Base-by-base conservation (phyloP, 768 basidiomycete genomes). In the Lyophyllum shimeji region DNA sequence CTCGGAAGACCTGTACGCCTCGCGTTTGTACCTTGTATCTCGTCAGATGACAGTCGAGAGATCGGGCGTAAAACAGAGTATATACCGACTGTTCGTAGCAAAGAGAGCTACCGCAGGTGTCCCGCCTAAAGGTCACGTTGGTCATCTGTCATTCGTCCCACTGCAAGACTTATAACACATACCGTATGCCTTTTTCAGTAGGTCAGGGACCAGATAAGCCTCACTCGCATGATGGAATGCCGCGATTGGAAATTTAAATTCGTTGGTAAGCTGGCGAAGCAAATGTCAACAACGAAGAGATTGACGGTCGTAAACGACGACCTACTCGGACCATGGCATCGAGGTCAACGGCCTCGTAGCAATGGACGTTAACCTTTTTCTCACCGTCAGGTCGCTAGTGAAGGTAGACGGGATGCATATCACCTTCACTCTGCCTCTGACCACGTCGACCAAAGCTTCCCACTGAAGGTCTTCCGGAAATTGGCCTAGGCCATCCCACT, bases 171-270 rank as follows among this genome's bases (percentile, higher is more conserved):
- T 29, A 17, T n/a, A 33, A 44, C 48, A 68, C 83, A 50, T 45
- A 80, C 81, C 90, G 63, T 80, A 90, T 45, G 83, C 80, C 61
- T 79, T 77, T 69, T 88, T 90, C 58, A 96, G 72, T 5, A 89
- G 67, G 44, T 87, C 85, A 1, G 93, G 89, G 20, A 94, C 87
- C 11, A 94, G 81, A 64, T 89, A 95, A 0, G 91, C 86, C 63
- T 94, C 90, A 55, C 84, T 84, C 1, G 92, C 91, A 58, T 87
- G 84, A 63, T 93, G 91, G 66, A 93, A 83, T 2, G 86, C 85
- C 3, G 89, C 84, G 52, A 92, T 79, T 6, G 84, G 82, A 67
- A 91, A 91, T 62, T 86, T 79, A 79, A 93, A 95, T 66, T 95
- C 91, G 63, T 94, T 90, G 29, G 90, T 83, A 33, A 93, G 76